Evolutionary conservation across 345 rosid genomes (phyloP), one percentile per base, ranked within the genome.

Genomic region (Syzygium grande): DNA sequence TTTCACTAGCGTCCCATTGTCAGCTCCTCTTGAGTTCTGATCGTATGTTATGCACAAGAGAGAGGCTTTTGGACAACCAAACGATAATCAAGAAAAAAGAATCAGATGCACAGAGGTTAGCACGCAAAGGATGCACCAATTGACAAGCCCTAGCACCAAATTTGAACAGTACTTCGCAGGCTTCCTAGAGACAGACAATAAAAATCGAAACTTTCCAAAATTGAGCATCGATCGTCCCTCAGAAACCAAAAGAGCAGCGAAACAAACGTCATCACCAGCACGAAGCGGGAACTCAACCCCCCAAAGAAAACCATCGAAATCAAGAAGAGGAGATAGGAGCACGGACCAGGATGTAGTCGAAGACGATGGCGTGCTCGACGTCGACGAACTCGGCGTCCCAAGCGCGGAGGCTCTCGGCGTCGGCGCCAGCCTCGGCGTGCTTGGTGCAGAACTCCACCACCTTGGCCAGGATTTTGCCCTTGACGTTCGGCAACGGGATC

Each of bases 401-500:
- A 27, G 27, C 14, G 89, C 90, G 91, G 30, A 95, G 89, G 9
- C 87, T 88, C 4, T 90, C 92, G 1, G 89, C 92, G 27, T 87
- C 90, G 19, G 43, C 63, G 27, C 88, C 85, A 43, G 90, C 88
- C 16, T 92, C 94, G 43, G 91, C 94, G 86, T 93, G 97, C 86
- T 90, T 91, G 88, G 89, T 91, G 90, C 94, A 92, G 88, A 92
- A 94, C 89, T 95, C 96, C 21, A 95, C 89, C 2, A 95, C 94
- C 91, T 89, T 93, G 6, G 93, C 89, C 13, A 95, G 92, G 88
- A 92, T 91, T 89, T 91, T 89, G 86, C 94, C 90, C n/a, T 90
- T 90, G 73, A 95, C 94, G 63, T 94, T 95, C 1, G 96, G 94
- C 43, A 95, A 41, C 27, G 97, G 95, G 89, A 95, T 93, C 87